Conservation (phyloP, 768 basidiomycete genomes). For the Coprinellus micaceus region DNA sequence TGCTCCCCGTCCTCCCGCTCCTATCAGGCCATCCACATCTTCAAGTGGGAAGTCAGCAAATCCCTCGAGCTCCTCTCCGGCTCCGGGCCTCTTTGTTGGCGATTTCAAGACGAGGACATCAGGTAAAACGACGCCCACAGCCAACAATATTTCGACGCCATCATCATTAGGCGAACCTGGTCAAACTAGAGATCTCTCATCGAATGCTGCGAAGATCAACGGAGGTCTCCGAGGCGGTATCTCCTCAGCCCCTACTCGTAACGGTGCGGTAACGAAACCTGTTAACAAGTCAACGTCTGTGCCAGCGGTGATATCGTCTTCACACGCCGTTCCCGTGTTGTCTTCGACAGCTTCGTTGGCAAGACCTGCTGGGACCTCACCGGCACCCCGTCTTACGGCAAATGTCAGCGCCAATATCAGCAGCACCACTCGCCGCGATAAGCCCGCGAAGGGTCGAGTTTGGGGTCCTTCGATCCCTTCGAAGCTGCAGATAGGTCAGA, state of each 20-base stretch:
- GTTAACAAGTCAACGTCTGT: constrained; percentile 62
- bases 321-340: constrained; percentile 66
- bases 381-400: constrained; percentile 4
- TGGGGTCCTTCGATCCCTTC: background rate
- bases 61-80: background rate
- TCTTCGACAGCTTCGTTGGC: constrained; percentile 77
- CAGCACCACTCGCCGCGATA: background rate
- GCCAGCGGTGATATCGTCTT: constrained; percentile 66
- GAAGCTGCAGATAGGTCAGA: background rate
- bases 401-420: constrained; percentile 1
- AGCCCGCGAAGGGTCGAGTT: background rate
- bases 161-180: constrained; percentile 1
- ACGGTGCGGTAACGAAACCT: constrained; percentile 28
- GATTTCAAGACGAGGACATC: constrained; percentile 5
- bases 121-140: constrained; percentile 8
- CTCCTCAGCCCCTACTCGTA: background rate
- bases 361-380: constrained; percentile 30
- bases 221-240: background rate
- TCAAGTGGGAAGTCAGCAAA: constrained; percentile 7
- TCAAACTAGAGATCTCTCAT: too few relatives aligned
- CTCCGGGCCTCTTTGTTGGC: constrained; percentile 4
- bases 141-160: constrained; percentile 15
- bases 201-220: background rate
- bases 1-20: background rate
- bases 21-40: background rate